These are phyloP conservation scores for Sphagnum contortum DNA, from an alignment of 225 moss, liverwort and hornwort genomes.

Conservation along the genomic window DNA sequence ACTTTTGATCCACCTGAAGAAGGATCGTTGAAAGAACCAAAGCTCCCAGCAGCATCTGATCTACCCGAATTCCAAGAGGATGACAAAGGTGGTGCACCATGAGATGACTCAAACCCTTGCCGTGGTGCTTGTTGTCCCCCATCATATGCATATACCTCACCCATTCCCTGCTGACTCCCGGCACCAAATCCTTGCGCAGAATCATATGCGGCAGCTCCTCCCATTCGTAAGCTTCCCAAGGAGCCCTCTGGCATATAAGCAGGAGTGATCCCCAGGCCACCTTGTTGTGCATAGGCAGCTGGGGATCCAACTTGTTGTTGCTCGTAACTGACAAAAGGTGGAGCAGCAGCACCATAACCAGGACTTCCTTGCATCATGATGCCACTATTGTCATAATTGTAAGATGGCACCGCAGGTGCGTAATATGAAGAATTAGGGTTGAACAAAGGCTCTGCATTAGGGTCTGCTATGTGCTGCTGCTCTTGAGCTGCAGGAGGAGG, in stretches of 20 bases:
- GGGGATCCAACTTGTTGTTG: conserved; percentile 8
- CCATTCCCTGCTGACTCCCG: conserved; percentile 22
- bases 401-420: conserved; percentile 43
- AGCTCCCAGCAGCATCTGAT: conserved; percentile 17
- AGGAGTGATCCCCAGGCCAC: no score
- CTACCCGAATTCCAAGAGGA: conserved; percentile 33
- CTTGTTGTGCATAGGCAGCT: no score
- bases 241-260: neutral
- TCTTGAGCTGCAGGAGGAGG: no score
- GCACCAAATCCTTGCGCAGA: conserved; percentile 11
- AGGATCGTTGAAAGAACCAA: conserved; percentile 14
- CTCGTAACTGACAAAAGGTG: conserved; percentile 10
- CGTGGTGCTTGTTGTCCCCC: conserved; percentile 65
- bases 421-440: conserved; percentile 38
- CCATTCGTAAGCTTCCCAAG: conserved; percentile 13
- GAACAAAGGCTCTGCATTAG: conserved; percentile 19
- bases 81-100: conserved; percentile 4
- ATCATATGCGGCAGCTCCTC: conserved; percentile 2
- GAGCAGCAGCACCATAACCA: conserved; percentile 2
- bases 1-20: conserved; percentile 34
- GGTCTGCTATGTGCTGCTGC: no score
- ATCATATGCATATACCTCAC: conserved; percentile 83
- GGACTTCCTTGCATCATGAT: conserved; percentile 8
- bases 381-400: conserved; percentile 6
- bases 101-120: conserved; percentile 61